These are phyloP conservation scores for Candida glucosophila DNA, from an alignment of 1,139 yeast species.

Conservation along the genomic window DNA sequence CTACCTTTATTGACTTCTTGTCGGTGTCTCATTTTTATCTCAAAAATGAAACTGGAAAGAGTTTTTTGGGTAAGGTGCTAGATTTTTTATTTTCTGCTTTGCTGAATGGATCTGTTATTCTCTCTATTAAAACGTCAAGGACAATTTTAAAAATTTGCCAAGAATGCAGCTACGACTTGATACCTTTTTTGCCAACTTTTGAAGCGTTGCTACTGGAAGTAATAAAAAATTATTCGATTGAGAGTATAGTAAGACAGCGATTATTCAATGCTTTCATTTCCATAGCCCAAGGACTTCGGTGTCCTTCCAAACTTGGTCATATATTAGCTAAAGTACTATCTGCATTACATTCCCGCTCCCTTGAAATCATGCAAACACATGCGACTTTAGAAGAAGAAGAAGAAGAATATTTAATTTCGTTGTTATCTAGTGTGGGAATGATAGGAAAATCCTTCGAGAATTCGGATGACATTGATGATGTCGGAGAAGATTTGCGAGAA, in stretches of 20 bases:
- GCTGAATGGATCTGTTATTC: constrained; percentile 8
- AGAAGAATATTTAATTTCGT: constrained; percentile 41
- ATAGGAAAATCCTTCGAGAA: constrained; percentile 59
- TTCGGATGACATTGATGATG: constrained; percentile 47
- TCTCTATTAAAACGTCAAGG: constrained; percentile 41
- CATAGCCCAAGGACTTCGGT: constrained; percentile 44
- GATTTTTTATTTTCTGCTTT: constrained; percentile 34
- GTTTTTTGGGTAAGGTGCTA: constrained; percentile 40
- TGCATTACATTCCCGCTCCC: constrained; percentile 13
- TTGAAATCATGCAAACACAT: constrained; percentile 7
- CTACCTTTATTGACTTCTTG: constrained; percentile 44
- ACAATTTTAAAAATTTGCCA: constrained; percentile 57
- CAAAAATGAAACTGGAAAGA: constrained; percentile 24
- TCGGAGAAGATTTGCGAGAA: constrained; percentile 17
- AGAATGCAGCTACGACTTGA: constrained; percentile 42
- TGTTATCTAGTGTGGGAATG: constrained; percentile 55
- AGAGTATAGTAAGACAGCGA: constrained; percentile 49
- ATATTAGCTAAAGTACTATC: constrained; percentile 13
- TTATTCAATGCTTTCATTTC: constrained; percentile 55
- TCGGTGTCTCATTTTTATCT: constrained; percentile 51
- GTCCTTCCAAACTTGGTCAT: constrained; percentile 26
- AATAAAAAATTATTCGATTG: constrained; percentile 36
- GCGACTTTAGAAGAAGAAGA: constrained; percentile 8
- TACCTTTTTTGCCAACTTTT: constrained; percentile 41
- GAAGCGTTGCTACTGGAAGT: constrained; percentile 45